Conservation (phyloP, 139 green algal species). For the Closterium sp. region DNA sequence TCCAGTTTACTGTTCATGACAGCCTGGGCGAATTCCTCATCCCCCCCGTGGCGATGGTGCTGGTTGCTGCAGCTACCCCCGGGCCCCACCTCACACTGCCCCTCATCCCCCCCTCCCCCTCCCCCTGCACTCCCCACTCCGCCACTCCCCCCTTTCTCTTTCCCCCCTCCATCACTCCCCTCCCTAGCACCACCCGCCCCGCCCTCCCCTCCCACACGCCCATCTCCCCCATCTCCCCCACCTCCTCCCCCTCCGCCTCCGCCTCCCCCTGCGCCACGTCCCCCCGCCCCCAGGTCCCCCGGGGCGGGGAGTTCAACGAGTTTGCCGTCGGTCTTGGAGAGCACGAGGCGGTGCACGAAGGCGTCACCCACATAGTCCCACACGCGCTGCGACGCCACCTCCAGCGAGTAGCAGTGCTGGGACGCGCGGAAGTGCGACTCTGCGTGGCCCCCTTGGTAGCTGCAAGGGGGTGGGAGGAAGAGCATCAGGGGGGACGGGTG, state of each 20-base stretch:
- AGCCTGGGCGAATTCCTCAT: constrained; percentile 70
- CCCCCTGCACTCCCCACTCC: neutral
- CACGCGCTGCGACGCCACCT: constrained; percentile 87
- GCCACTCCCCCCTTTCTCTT: neutral
- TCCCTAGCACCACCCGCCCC: neutral
- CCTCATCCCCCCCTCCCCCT: neutral
- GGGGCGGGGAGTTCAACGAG: constrained; percentile 86
- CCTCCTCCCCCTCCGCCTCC: neutral
- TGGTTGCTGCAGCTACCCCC: neutral
- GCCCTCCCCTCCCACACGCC: neutral
- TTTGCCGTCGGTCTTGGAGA: constrained; percentile 87
- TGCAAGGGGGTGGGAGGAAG: neutral
- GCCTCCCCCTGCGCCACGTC: neutral
- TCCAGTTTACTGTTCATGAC: constrained; percentile 58
- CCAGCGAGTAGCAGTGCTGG: constrained; percentile 89
- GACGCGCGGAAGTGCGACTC: constrained; percentile 78
- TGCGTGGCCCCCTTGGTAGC: constrained; percentile 82
- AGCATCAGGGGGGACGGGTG: neutral
- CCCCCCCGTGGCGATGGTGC: neutral
- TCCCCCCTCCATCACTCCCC: constrained; percentile 1
- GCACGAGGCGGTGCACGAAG: constrained; percentile 96
- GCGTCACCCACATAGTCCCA: constrained; percentile 96
- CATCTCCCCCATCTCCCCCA: neutral
- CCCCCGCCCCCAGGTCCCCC: neutral
- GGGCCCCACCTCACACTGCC: neutral